Evolutionary conservation across 2,329 filamentous ascomycete species (phyloP), one percentile per base, ranked within the genome.

Genomic region (Stenocarpella maydis): DNA sequence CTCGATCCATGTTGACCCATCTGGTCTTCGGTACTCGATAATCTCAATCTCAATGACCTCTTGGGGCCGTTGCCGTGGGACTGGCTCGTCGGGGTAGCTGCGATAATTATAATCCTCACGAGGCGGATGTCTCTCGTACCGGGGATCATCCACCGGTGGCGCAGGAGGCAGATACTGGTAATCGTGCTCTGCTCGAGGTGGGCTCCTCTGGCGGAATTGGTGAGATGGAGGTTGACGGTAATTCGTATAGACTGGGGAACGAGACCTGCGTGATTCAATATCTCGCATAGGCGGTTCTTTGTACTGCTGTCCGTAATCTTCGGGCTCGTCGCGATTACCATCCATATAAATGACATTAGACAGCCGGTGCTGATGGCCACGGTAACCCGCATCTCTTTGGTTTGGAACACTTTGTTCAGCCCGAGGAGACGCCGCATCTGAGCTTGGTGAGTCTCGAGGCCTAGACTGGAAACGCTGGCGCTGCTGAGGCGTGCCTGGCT

Each of bases 1-100:
- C 21, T 69, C 79, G 65, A 85, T 79, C 70, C 82, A 81, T 70
- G 86, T 86, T 60, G 83, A 79, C 14, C 84, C 84, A 24, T 80
- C 76, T 2, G 80, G 77, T 72, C 84, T 82, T 15, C 79, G 78
- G 9, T 84, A 80, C 47, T 82, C 80, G 41, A 87, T 79, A 14
- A 85, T 77, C 73, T 87, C 85, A 69, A 82, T 83, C 5, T 79
- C 72, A 55, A 81, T 80, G 70, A 78, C 76, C 64, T 78, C 72
- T 53, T 75, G 43, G 45, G 66, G 26, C 77, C 76, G 53, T 79
- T 77, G 37, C 74, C 74, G 67, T 78, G 79, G 21, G 75, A 74
- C 8, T 75, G 76, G 52, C 24, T 54, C 70, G 4, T 71, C 54
- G 0, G 52, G 45, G 41, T 65, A 65, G 41, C 55, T 39, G 41